Conservation (phyloP, 129 eudicot species). For the Daucus carota region DH1_v3.0 NC_030385.2:6361001-6361500, state of each 20-base stretch:
- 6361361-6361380: conserved; percentile 55
- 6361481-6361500: not conserved
- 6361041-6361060: conserved; percentile 11
- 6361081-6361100: no score
- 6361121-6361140: conserved; percentile 28
- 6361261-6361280: conserved; percentile 37
- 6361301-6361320: conserved; percentile 40
- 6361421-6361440: conserved; percentile 54
- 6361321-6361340: conserved; percentile 28
- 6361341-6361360: conserved; percentile 56
- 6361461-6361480: not conserved
- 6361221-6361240: conserved; percentile 8
- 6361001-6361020: conserved; percentile 66
- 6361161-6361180: conserved; percentile 26
- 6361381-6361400: conserved; percentile 46
- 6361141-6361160: conserved; percentile 34
- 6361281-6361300: conserved; percentile 53
- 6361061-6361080: no score
- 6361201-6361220: conserved; percentile 27
- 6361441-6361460: conserved; percentile 30
- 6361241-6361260: conserved; percentile 45
- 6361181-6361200: conserved; percentile 56
- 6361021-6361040: conserved; percentile 18
- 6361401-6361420: conserved; percentile 40
- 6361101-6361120: conserved; percentile 24